phyloP scores from a whole-genome alignment of 352 stramenopile genomes.

The Globisporangium cystogenes region DNA sequence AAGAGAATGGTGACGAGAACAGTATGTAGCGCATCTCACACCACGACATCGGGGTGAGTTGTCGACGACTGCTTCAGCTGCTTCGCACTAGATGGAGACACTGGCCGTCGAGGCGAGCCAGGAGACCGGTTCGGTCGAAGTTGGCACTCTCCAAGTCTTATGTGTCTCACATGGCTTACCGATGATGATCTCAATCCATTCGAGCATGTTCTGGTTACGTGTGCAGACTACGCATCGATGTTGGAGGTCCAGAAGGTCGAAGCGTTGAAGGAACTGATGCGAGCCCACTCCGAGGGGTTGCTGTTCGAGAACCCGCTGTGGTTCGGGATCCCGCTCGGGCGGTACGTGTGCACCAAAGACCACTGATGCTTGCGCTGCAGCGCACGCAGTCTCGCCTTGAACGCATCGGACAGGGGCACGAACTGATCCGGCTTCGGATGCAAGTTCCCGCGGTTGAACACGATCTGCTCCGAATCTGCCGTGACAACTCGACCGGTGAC shows the following conservation, averaged over 20 bases:
- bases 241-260: too few species aligned
- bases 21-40: too few species aligned
- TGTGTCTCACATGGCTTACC: too few species aligned
- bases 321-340: constrained; percentile 27
- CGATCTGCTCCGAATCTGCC: constrained; percentile 14
- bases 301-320: constrained; percentile 33
- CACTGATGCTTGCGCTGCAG: constrained; percentile 24
- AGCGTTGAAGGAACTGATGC: too few species aligned
- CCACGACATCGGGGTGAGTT: constrained; percentile 5
- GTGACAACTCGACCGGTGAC: constrained; percentile 34
- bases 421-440: constrained; percentile 39
- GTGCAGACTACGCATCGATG: too few species aligned
- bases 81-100: constrained; percentile 14
- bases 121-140: not conserved
- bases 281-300: constrained; percentile 36
- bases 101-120: not conserved
- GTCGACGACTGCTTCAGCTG: not conserved
- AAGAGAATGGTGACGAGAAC: too few species aligned
- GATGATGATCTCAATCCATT: too few species aligned
- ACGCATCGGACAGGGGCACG: constrained; percentile 29
- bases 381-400: constrained; percentile 28
- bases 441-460: constrained; percentile 67
- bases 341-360: constrained; percentile 37
- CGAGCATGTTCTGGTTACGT: too few species aligned
- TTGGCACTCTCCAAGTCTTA: too few species aligned